Percentiles rank a stretch among this genome's conserved stretches.
Evolutionary conservation across 805 yeast genomes (phyloP).

Genomic region (Teunomyces pallodes): DNA sequence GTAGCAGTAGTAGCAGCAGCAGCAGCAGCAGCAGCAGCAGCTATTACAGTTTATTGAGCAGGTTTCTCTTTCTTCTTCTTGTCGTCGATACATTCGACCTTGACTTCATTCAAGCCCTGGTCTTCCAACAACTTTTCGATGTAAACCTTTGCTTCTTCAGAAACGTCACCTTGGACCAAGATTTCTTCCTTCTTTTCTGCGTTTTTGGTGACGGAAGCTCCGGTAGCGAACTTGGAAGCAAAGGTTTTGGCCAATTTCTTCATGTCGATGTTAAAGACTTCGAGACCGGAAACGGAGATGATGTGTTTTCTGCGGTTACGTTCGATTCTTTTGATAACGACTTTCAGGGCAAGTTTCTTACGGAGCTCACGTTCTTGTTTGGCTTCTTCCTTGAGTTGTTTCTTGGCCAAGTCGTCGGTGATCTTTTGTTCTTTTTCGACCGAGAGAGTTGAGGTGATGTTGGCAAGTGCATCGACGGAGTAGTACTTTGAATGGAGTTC

Average conservation of each 20-base stretch:
- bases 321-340: constrained; percentile 80
- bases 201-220: constrained; percentile 86
- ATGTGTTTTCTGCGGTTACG: constrained; percentile 87
- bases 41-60: too few relatives aligned
- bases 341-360: constrained; percentile 75
- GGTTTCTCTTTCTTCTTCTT: constrained; percentile 59
- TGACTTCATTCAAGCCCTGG: constrained; percentile 78
- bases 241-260: constrained; percentile 89
- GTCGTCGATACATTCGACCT: constrained; percentile 86
- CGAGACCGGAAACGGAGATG: constrained; percentile 82
- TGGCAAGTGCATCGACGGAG: constrained; percentile 54
- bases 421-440: constrained; percentile 80
- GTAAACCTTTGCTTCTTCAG: constrained; percentile 83
- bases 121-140: constrained; percentile 69
- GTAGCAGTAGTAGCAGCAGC: too few relatives aligned
- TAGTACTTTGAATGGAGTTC: constrained; percentile 61
- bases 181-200: constrained; percentile 92
- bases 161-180: constrained; percentile 91
- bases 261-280: constrained; percentile 83
- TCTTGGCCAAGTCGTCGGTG: constrained; percentile 76
- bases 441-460: constrained; percentile 59
- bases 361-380: constrained; percentile 82
- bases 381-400: constrained; percentile 82
- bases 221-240: constrained; percentile 93
- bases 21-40: too few relatives aligned